Base-by-base conservation (phyloP, 2,329 filamentous ascomycete species). In the Epichloe bromicola region DNA sequence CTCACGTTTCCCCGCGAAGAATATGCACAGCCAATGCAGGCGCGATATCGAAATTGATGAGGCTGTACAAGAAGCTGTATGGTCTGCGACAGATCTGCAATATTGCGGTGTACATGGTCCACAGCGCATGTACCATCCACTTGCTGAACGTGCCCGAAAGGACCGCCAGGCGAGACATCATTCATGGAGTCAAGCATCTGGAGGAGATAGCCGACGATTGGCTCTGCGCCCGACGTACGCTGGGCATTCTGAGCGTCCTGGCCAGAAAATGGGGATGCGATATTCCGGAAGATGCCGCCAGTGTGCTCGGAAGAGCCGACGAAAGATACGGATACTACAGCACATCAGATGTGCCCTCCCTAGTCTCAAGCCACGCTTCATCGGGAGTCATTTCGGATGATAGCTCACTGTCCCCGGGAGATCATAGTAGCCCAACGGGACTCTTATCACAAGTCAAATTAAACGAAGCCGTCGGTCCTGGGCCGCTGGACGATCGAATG, bases 131-230 rank as follows among this genome's bases (percentile, higher is more conserved):
- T 63, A 96, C 89, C 0, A 94, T 97, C 39, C 93, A 97, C 61
- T 72, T 98, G 19, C 80, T 98, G 37, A 96, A 96, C 58, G 73
- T 97, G 1, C 90, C 90, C 0, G 90, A 96, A 59, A 93, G 69
- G 69, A 93, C 87, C 33, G 88, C 93, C 4, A 85, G 82, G 60
- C 75, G 91, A 59, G 91, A 97, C 65, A 87, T 98, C 41, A 85
- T 87, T 4, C 90, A 96, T 59, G 89, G 91, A 1, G 77, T 95
- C 42, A 91, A 88, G 61, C 88, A 95, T 56, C 78, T 97, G 1
- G 91, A 97, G 65, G 91, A 97, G 62, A 96, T 98, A 59, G 88
- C 88, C 0, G 90, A 96, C 65, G 85, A 89, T 59, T 98, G 93
- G 93, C 79, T 89, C 1, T 93, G 89, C 60, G 91, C 90, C 10